Evolutionary conservation across 495 filamentous ascomycete species (phyloP).

Genomic region (Podospora comata): DNA sequence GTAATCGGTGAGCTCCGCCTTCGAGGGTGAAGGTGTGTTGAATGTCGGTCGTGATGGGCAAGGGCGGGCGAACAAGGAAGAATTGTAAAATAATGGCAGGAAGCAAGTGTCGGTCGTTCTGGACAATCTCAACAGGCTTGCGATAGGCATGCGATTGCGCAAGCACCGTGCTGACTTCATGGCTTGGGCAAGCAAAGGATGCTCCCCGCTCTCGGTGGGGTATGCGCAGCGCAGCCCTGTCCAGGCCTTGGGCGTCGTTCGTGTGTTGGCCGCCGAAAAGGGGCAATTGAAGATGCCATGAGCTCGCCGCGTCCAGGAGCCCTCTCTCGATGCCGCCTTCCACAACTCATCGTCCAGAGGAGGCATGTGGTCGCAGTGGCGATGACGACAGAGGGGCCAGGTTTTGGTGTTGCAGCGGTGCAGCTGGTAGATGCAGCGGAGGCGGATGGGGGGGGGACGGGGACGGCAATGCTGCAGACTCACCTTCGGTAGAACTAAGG

Average conservation of each 20-base stretch:
- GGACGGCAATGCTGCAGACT: conserved; percentile 14
- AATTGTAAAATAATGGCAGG: neutral
- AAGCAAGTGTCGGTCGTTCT: neutral
- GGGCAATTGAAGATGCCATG: conserved; percentile 21
- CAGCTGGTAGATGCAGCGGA: conserved; percentile 19
- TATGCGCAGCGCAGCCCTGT: conserved; percentile 30
- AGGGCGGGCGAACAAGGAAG: conserved; percentile 2
- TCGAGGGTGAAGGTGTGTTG: conserved; percentile 2
- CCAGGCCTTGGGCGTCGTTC: conserved; percentile 15
- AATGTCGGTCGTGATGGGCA: conserved; percentile 2
- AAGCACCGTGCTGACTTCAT: conserved; percentile 32
- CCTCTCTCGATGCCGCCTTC: conserved; percentile 14
- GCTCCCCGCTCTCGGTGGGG: conserved; percentile 35
- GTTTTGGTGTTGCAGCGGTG: conserved; percentile 13
- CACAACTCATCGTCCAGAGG: conserved; percentile 11
- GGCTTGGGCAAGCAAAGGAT: conserved; percentile 16
- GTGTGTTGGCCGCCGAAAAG: conserved; percentile 1
- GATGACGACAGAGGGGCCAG: conserved; percentile 36
- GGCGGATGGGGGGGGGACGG: conserved; percentile 19
- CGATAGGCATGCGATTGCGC: conserved; percentile 17
- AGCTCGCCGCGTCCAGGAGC: conserved; percentile 12
- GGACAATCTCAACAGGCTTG: conserved; percentile 6
- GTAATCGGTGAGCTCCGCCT: conserved; percentile 21
- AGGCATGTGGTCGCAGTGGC: conserved; percentile 30
- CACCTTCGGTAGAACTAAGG: conserved; percentile 27